These are phyloP conservation scores for Xerocomus brunneocitrinus DNA, from an alignment of 768 basidiomycete species.

Conservation along the genomic window DNA sequence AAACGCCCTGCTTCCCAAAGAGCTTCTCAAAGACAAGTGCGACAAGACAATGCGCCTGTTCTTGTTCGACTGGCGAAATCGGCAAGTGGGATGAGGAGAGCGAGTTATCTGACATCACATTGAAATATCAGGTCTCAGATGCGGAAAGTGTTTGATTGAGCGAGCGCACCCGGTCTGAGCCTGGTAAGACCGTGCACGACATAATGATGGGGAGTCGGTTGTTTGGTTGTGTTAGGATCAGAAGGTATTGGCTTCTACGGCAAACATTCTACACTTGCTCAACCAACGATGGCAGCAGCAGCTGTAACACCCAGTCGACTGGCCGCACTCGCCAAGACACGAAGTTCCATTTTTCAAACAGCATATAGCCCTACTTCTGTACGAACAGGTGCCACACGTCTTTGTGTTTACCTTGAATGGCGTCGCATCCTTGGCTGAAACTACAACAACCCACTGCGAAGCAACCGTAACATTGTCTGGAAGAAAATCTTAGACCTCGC, in stretches of 20 bases:
- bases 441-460: too few species aligned
- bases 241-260: neutral
- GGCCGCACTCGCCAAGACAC: constrained; percentile 57
- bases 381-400: constrained; percentile 64
- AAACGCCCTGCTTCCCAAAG: constrained; percentile 77
- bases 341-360: constrained; percentile 78
- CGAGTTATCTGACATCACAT: too few species aligned
- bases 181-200: too few species aligned
- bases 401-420: neutral
- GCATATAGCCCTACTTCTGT: constrained; percentile 78
- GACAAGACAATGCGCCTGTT: constrained; percentile 76
- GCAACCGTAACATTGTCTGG: too few species aligned
- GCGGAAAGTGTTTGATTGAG: too few species aligned
- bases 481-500: too few species aligned
- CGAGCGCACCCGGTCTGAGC: too few species aligned
- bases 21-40: constrained; percentile 59
- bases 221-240: neutral
- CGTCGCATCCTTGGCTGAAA: too few species aligned
- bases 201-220: neutral
- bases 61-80: constrained; percentile 67
- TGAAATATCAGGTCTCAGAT: too few species aligned
- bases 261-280: neutral
- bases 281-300: neutral
- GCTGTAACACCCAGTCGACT: constrained; percentile 24
- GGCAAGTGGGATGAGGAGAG: too few species aligned